Conservation (phyloP, 164 flowering plant species). For the Kalanchoe fedtschenkoi region DNA sequence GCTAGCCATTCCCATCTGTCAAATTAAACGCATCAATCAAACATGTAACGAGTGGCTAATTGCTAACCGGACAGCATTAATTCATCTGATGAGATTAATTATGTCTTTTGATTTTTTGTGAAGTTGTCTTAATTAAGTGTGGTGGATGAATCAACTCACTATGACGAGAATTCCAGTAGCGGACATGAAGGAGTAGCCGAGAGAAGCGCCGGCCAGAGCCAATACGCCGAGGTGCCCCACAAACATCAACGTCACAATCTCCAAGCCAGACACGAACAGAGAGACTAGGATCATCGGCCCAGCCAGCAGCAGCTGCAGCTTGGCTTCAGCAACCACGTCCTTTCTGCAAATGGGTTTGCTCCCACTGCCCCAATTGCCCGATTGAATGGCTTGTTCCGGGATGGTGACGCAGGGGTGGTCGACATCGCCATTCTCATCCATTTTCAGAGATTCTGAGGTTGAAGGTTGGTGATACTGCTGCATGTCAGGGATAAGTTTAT, state of each 20-base stretch:
- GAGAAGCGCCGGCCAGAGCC: constrained; percentile 1
- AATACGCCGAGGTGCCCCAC: neutral
- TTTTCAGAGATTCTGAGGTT: too few species aligned
- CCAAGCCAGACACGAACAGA: constrained; percentile 7
- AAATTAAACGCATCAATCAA: neutral
- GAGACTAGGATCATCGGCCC: constrained; percentile 18
- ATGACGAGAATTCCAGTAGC: neutral
- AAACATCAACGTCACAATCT: constrained; percentile 1
- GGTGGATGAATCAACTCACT: neutral
- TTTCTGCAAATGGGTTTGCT: neutral
- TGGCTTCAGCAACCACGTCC: neutral
- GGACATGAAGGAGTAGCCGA: neutral
- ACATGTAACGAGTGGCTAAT: neutral
- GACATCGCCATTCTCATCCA: too few species aligned
- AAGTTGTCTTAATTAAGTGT: too few species aligned
- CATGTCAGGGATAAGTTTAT: too few species aligned
- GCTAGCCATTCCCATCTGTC: neutral
- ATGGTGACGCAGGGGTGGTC: too few species aligned
- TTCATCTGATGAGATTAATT: neutral
- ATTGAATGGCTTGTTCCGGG: too few species aligned
- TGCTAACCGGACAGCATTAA: neutral
- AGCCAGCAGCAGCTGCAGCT: constrained; percentile 12
- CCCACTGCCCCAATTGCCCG: neutral
- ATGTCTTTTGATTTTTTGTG: too few species aligned
- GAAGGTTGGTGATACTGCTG: too few species aligned